Evolutionary conservation across 805 yeast genomes (phyloP).

Genomic region (Pichia nanzhaoensis): DNA sequence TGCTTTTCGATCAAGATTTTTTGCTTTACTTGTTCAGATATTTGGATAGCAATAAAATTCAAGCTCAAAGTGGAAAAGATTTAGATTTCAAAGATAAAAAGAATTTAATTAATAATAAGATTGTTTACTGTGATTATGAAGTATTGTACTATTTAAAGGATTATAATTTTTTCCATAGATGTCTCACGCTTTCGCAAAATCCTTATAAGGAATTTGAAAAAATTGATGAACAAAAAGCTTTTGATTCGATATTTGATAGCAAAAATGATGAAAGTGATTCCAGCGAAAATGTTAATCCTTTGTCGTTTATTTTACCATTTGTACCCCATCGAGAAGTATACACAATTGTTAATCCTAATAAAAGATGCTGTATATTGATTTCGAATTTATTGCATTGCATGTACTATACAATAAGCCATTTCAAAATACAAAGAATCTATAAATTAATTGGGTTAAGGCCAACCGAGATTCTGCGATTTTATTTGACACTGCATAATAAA

Average conservation of each 20-base stretch:
- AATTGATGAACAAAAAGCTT: conserved; percentile 12
- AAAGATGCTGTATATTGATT: conserved; percentile 41
- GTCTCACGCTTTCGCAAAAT: conserved; percentile 2
- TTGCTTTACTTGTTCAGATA: conserved; percentile 33
- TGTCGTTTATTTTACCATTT: conserved; percentile 25
- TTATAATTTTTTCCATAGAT: conserved; percentile 13
- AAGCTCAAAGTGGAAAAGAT: conserved; percentile 20
- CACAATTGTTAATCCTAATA: conserved; percentile 21
- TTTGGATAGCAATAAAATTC: conserved; percentile 26
- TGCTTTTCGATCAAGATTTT: conserved; percentile 69
- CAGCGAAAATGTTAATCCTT: conserved; percentile 9
- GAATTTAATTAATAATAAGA: conserved; percentile 22
- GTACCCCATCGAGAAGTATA: conserved; percentile 21
- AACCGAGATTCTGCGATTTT: conserved; percentile 51
- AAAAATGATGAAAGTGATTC: conserved; percentile 6
- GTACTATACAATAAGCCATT: conserved; percentile 48
- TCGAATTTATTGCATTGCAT: conserved; percentile 47
- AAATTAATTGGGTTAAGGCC: conserved; percentile 58
- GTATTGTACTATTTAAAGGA: conserved; percentile 22
- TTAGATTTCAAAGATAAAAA: conserved; percentile 26
- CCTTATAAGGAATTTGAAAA: conserved; percentile 9
- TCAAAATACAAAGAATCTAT: conserved; percentile 68
- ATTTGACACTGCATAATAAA: conserved; percentile 53
- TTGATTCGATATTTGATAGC: conserved; percentile 18
- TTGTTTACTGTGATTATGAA: conserved; percentile 29